phyloP scores from a whole-genome alignment of 2,329 filamentous ascomycete species.

The Claviceps sp. region DNA sequence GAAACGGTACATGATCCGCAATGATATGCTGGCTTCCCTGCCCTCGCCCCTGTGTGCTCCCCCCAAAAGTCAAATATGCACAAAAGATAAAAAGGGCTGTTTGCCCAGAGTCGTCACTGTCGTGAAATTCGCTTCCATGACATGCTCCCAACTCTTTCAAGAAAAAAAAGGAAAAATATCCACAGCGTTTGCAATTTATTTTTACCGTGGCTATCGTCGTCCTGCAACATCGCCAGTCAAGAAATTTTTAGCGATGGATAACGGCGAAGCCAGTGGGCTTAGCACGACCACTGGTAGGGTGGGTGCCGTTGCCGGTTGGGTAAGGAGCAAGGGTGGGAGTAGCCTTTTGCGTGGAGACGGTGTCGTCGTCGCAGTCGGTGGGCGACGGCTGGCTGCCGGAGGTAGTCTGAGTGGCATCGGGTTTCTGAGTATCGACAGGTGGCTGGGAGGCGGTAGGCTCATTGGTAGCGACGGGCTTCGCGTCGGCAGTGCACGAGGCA shows the following conservation, averaged over 20 bases:
- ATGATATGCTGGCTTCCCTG: not conserved
- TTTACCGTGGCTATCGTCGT: not conserved
- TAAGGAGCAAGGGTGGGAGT: slow-evolving; percentile 28
- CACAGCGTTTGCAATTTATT: not conserved
- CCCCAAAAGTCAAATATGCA: not conserved
- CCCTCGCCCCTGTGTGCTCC: not conserved
- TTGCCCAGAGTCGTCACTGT: not conserved
- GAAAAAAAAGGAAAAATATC: not conserved
- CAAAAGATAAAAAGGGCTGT: not conserved
- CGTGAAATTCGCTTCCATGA: not conserved
- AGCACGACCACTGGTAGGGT: slow-evolving; percentile 16
- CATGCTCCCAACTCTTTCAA: not conserved
- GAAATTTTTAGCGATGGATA: slow-evolving; percentile 16
- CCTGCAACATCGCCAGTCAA: slow-evolving; percentile 1
- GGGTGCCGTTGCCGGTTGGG: slow-evolving; percentile 26
- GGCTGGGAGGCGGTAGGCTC: not conserved
- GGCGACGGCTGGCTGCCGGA: not conserved
- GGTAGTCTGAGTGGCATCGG: not conserved
- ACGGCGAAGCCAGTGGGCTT: slow-evolving; percentile 23
- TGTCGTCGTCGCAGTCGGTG: slow-evolving; percentile 10
- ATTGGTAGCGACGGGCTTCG: not conserved
- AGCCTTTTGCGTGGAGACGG: slow-evolving; percentile 14
- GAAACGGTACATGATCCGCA: not conserved
- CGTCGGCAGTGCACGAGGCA: slow-evolving; percentile 10
- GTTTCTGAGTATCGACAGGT: slow-evolving; percentile 2